These are phyloP conservation scores for Xylaria sp. DNA, from an alignment of 2,329 filamentous ascomycete genomes.

Conservation along the genomic window DNA sequence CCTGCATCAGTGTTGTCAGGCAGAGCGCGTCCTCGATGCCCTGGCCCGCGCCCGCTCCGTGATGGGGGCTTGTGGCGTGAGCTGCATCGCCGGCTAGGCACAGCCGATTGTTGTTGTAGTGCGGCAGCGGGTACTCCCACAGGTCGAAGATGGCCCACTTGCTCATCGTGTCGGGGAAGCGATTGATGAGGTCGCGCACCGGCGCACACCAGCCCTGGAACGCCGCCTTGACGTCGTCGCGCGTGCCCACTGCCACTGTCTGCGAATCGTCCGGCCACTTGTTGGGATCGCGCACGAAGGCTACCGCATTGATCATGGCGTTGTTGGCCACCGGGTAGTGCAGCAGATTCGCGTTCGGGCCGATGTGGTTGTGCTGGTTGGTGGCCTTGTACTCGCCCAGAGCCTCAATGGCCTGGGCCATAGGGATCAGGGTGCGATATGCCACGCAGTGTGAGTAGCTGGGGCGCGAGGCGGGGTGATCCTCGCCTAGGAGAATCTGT, in stretches of 20 bases:
- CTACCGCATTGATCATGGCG: slow-evolving; percentile 42
- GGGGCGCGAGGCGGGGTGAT: slow-evolving; percentile 56
- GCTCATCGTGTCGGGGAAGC: slow-evolving; percentile 40
- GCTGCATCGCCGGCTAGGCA: slow-evolving; percentile 44
- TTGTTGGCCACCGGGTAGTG: slow-evolving; percentile 43
- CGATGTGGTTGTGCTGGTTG: slow-evolving; percentile 42
- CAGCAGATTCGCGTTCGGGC: slow-evolving; percentile 41
- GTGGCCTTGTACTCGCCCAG: slow-evolving; percentile 54
- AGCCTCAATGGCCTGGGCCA: slow-evolving; percentile 57
- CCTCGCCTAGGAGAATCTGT: slow-evolving; percentile 55
- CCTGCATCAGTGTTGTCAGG: slow-evolving; percentile 60
- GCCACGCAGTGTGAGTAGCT: slow-evolving; percentile 56
- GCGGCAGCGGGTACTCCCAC: slow-evolving; percentile 40
- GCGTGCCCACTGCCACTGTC: slow-evolving; percentile 28
- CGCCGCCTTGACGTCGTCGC: slow-evolving; percentile 36
- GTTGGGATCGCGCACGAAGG: slow-evolving; percentile 40
- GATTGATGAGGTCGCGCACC: slow-evolving; percentile 37
- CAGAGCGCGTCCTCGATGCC: slow-evolving; percentile 54
- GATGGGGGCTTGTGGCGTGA: slow-evolving; percentile 42
- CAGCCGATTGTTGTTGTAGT: slow-evolving; percentile 36
- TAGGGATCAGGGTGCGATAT: slow-evolving; percentile 62
- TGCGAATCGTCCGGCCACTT: slow-evolving; percentile 41
- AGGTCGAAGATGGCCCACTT: slow-evolving; percentile 46
- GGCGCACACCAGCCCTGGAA: slow-evolving; percentile 41
- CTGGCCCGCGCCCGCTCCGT: slow-evolving; percentile 42